Evolutionary conservation across 2,329 filamentous ascomycete species (phyloP), one percentile per base, ranked within the genome.

Genomic region (Calycina herbarum): DNA sequence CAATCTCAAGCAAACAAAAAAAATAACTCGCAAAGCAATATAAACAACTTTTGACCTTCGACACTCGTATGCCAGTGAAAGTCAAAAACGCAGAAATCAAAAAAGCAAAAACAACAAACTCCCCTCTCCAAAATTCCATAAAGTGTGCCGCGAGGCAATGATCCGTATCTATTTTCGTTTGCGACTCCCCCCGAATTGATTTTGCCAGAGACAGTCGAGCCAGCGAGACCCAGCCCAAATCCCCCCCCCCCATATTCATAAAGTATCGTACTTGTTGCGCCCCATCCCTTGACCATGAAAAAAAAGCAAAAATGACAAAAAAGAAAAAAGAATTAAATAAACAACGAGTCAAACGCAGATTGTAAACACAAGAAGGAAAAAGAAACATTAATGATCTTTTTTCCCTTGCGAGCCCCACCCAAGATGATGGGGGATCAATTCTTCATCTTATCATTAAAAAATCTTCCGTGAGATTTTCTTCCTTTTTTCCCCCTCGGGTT

Each of bases 271-370:
- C n/a, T 24, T 24, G 7, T 20, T 11, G 10, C 8, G 11, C 45
- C n/a, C 45, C 45, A 4, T 51, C 5, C 31, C 31, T 33, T 33
- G 31, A 8, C 31, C 5, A 33, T 8, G 31, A 7, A 15, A 51
- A 24, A 51, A 51, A 51, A 51, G 5, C 10, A 51, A 51, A 51
- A 29, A 27, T 24, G 20, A 51, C 45, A 51, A 24, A 51, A 29
- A 51, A 51, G 45, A 51, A 51, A 48, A 45, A 51, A 51, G 45
- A 51, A 51, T 51, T 51, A 20, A 51, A 51, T 51, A 51, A 51
- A 51, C 45, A 51, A 48, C 45, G 7, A 33, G 31, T 33, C 31
- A 45, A 45, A 17, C 45, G 20, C n/a, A 24, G n/a, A 51, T 51
- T 51, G 45, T 51, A 51, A 51, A 51, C 45, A 51, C 45, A 51